phyloP scores from a whole-genome alignment of 306 rosid genomes.

The Ammopiptanthus mongolicus region DNA sequence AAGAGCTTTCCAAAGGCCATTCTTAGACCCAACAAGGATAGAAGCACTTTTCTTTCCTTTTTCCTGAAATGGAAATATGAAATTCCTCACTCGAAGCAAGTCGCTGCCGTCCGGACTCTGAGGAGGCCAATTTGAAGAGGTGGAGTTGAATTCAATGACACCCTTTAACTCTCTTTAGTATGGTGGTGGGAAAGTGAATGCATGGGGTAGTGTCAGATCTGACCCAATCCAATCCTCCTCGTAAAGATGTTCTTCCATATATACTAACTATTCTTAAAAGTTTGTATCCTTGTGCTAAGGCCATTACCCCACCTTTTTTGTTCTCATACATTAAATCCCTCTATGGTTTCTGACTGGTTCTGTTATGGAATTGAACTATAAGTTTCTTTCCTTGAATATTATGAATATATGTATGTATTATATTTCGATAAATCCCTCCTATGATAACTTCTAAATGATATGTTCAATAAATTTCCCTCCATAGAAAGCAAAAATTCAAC shows the following conservation, averaged over 20 bases:
- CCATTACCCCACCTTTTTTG: constrained; percentile 23
- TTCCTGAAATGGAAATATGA: constrained; percentile 41
- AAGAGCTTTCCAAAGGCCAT: constrained; percentile 36
- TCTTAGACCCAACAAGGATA: constrained; percentile 36
- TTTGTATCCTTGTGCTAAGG: constrained; percentile 6
- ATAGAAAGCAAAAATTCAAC: neutral
- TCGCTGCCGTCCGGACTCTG: constrained; percentile 44
- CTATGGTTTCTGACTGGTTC: neutral
- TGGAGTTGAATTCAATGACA: constrained; percentile 51
- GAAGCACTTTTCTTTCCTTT: constrained; percentile 38
- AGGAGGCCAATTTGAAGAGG: constrained; percentile 38
- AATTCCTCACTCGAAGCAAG: constrained; percentile 43
- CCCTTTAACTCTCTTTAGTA: constrained; percentile 34
- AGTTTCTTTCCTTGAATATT: constrained; percentile 11
- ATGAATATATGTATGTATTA: no score
- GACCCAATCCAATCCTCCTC: constrained; percentile 53
- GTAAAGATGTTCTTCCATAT: constrained; percentile 39
- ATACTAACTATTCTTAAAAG: constrained; percentile 29
- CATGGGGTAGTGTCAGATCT: constrained; percentile 49
- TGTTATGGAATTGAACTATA: constrained; percentile 18
- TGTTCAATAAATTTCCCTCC: neutral
- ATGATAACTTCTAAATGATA: neutral
- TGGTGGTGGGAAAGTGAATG: constrained; percentile 37
- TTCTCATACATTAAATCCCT: constrained; percentile 17
- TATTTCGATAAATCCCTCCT: no score